A percentile compares a stretch with the other conserved stretches of the same genome.
phyloP scores from a whole-genome alignment of 1,284 basidiomycete species.

The Cryptococcus maquisensis region DNA sequence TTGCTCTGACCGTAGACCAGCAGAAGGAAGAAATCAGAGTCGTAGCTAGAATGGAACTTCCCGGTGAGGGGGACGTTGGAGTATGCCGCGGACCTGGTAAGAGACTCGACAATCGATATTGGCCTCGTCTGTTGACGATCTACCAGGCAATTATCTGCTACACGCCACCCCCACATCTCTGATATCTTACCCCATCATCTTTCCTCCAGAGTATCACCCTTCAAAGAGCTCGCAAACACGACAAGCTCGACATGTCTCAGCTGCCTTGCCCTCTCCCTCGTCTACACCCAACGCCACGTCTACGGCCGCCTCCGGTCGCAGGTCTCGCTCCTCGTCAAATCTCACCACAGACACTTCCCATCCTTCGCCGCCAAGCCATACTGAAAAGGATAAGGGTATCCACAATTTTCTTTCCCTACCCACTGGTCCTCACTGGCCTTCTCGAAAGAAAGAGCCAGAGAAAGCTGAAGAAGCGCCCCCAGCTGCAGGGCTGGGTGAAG shows the following conservation, averaged over 20 bases:
- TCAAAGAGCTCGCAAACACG: neutral
- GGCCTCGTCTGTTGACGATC: neutral
- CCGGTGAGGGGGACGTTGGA: constrained; percentile 37
- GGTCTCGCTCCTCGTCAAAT: constrained; percentile 6
- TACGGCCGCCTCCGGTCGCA: neutral
- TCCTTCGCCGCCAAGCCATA: neutral
- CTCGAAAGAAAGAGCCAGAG: constrained; percentile 9
- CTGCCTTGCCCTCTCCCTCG: constrained; percentile 2
- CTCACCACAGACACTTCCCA: neutral
- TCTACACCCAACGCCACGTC: constrained; percentile 4
- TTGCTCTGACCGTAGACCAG: constrained; percentile 19
- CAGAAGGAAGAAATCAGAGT: constrained; percentile 3
- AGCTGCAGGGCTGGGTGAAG: constrained; percentile 25
- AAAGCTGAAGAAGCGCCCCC: constrained; percentile 4
- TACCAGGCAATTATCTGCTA: constrained; percentile 26
- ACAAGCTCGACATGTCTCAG: constrained; percentile 8
- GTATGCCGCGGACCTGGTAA: constrained; percentile 12
- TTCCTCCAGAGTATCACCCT: constrained; percentile 7
- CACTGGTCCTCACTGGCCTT: constrained; percentile 10
- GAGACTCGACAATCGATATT: neutral
- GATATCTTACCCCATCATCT: constrained; percentile 37
- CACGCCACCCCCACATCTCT: constrained; percentile 31
- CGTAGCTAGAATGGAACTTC: constrained; percentile 34
- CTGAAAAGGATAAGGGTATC: constrained; percentile 23
- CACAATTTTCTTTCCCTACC: constrained; percentile 35